A percentile compares a stretch with the other conserved stretches of the same genome.
These are phyloP conservation scores for Oryza punctata DNA, from an alignment of 176 grass and related monocot genomes.

Conservation along the genomic window DNA sequence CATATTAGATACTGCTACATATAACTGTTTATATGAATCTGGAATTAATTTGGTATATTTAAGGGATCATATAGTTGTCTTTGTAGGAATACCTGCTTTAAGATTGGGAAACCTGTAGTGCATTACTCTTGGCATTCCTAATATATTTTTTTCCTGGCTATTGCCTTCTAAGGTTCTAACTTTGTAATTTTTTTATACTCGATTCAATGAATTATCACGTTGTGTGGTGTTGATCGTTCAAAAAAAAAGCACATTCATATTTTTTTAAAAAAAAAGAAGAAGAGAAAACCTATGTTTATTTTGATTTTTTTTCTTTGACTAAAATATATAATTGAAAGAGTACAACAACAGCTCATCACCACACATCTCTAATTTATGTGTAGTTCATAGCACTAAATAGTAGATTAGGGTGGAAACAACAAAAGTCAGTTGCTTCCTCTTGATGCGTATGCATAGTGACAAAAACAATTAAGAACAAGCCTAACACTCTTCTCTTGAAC, in stretches of 20 bases:
- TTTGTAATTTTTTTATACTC: too few relatives aligned
- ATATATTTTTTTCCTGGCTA: too few relatives aligned
- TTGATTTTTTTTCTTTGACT: background rate
- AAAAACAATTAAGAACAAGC: background rate
- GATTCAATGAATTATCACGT: too few relatives aligned
- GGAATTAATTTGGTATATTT: background rate
- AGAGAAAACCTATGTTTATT: background rate
- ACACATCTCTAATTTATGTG: too few relatives aligned
- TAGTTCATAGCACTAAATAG: background rate
- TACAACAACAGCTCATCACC: background rate
- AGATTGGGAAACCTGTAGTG: background rate
- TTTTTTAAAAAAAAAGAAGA: background rate
- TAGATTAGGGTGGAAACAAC: background rate
- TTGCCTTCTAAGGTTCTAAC: too few relatives aligned
- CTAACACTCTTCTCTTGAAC: background rate
- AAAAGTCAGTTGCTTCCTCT: background rate
- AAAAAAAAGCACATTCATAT: too few relatives aligned
- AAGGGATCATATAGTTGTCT: background rate
- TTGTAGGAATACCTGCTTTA: background rate
- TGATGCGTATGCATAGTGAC: background rate
- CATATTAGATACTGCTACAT: background rate
- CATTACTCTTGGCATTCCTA: too few relatives aligned
- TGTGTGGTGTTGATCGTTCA: too few relatives aligned
- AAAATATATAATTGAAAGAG: background rate
- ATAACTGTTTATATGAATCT: background rate